Evolutionary conservation across 148 eudicot genomes (phyloP).

Genomic region (Vaccinium myrtillus): DNA sequence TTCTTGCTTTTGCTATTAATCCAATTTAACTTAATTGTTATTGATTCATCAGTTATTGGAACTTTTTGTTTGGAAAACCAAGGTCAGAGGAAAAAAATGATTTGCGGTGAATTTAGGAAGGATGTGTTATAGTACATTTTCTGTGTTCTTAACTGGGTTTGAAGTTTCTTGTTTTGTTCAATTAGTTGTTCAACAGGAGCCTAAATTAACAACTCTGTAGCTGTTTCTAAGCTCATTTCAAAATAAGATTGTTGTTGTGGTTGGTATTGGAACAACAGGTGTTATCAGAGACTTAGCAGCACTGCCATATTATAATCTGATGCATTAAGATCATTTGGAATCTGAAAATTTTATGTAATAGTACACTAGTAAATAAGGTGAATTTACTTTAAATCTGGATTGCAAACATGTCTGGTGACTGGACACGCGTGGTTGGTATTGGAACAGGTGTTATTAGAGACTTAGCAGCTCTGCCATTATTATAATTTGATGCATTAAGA

Average conservation of each 20-base stretch:
- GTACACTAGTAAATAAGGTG: no score
- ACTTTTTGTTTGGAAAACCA: no score
- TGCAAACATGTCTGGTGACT: no score
- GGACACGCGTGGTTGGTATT: background rate
- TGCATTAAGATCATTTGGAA: no score
- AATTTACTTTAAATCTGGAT: no score
- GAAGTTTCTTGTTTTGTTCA: background rate
- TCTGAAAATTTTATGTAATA: no score
- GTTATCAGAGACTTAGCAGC: no score
- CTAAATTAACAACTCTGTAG: background rate
- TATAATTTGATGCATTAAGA: no score
- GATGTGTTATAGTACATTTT: background rate
- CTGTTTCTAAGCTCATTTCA: background rate
- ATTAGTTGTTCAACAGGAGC: background rate
- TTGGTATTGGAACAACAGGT: no score
- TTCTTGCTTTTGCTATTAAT: background rate
- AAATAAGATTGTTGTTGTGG: background rate
- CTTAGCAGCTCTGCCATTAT: background rate
- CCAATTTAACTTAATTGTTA: background rate
- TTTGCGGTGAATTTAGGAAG: background rate
- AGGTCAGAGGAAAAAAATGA: background rate
- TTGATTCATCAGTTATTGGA: background rate
- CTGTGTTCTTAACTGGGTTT: background rate
- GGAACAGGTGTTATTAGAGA: background rate
- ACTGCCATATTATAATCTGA: no score